phyloP scores from a whole-genome alignment of 2,329 filamentous ascomycete genomes.

The Calonectria henricotiae region DNA sequence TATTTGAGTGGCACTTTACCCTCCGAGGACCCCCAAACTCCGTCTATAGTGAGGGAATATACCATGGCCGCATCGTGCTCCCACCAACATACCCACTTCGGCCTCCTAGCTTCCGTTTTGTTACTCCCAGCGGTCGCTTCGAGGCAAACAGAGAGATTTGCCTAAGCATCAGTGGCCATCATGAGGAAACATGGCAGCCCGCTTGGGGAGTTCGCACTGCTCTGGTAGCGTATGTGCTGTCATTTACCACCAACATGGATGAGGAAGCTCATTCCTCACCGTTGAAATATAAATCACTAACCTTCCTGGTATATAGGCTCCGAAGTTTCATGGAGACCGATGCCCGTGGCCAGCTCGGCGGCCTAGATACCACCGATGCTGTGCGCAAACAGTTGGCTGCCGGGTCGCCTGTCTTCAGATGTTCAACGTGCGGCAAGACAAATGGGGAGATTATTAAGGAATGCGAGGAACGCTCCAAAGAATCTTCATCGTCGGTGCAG shows the following conservation, averaged over 20 bases:
- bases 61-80: slow-evolving; percentile 95
- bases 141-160: slow-evolving; percentile 98
- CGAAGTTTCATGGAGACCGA: slow-evolving; percentile 95
- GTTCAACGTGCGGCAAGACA: slow-evolving; percentile 78
- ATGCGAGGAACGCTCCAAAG: slow-evolving; percentile 73
- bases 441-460: slow-evolving; percentile 84
- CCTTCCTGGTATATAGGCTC: slow-evolving; percentile 63
- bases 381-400: slow-evolving; percentile 80
- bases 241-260: not conserved
- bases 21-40: slow-evolving; percentile 90
- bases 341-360: slow-evolving; percentile 89
- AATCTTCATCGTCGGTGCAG: slow-evolving; percentile 52
- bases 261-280: not conserved
- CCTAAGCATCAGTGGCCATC: slow-evolving; percentile 92
- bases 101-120: slow-evolving; percentile 95
- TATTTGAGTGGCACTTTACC: slow-evolving; percentile 99
- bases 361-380: slow-evolving; percentile 82
- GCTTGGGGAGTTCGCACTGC: slow-evolving; percentile 97
- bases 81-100: slow-evolving; percentile 92
- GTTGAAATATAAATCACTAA: slow-evolving; percentile 22
- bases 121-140: slow-evolving; percentile 92
- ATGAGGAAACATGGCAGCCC: slow-evolving; percentile 99
- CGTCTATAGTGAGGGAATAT: slow-evolving; percentile 85
- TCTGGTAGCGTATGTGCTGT: slow-evolving; percentile 76
- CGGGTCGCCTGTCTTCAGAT: slow-evolving; percentile 78